Percentiles rank a stretch among this genome's conserved stretches.
These are phyloP conservation scores for Trichoderma reesei DNA, from an alignment of 495 filamentous ascomycete species.

Conservation along the genomic window DNA sequence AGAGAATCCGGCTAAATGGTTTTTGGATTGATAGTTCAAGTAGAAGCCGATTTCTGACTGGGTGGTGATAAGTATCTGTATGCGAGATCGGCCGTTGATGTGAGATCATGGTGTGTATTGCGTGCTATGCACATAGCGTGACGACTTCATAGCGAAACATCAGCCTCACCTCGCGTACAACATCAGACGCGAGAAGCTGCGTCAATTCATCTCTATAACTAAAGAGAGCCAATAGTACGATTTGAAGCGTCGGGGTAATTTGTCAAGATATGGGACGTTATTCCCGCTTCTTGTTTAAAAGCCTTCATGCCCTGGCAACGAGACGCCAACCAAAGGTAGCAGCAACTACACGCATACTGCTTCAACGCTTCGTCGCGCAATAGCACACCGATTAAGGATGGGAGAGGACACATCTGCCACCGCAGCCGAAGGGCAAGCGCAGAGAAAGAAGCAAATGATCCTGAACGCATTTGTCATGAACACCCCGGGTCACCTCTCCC, in stretches of 20 bases:
- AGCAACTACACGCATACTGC: neutral
- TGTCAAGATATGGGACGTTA: neutral
- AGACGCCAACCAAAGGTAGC: too few species aligned
- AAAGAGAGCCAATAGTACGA: neutral
- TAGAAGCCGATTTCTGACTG: neutral
- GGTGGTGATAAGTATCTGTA: neutral
- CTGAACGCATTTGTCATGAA: conserved; percentile 55
- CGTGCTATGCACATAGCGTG: conserved; percentile 6
- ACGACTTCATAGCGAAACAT: neutral
- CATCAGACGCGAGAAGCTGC: neutral
- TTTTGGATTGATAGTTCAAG: neutral
- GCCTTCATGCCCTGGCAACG: neutral
- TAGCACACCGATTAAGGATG: neutral
- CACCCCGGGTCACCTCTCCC: conserved; percentile 53
- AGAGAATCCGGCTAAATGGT: neutral
- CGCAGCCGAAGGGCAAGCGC: neutral
- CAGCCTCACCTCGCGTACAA: neutral
- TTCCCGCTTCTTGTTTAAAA: neutral
- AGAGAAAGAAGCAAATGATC: conserved; percentile 47
- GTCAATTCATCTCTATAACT: neutral
- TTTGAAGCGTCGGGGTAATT: neutral
- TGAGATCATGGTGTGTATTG: conserved; percentile 8
- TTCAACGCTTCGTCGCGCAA: neutral
- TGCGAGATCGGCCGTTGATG: conserved; percentile 8
- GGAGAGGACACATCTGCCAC: neutral